Evolutionary conservation across 352 stramenopile species (phyloP).

Genomic region (Globisporangium sylvaticum): DNA sequence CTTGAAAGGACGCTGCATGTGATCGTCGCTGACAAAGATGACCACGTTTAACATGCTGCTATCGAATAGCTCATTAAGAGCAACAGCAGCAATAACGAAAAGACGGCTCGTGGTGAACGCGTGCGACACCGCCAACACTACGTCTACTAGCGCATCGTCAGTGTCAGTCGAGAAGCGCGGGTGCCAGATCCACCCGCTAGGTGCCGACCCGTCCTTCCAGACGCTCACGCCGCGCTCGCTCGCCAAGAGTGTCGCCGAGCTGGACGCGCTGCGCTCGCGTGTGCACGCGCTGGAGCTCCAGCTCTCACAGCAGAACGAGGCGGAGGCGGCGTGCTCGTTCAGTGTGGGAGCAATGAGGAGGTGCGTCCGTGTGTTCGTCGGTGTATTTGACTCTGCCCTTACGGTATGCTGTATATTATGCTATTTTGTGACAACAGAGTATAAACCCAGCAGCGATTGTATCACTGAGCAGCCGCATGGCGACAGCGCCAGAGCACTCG

Average conservation of each 20-base stretch:
- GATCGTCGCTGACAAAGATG: too few relatives aligned
- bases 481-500: slow-evolving; percentile 13
- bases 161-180: slow-evolving; percentile 8
- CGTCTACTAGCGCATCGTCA: neutral
- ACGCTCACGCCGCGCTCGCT: slow-evolving; percentile 50
- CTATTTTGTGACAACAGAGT: neutral
- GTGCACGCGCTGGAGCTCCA: slow-evolving; percentile 52
- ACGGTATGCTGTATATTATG: neutral
- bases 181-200: slow-evolving; percentile 46
- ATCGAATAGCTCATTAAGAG: neutral
- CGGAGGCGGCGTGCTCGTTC: slow-evolving; percentile 19
- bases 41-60: neutral
- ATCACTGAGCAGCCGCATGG: slow-evolving; percentile 3
- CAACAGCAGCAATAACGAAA: slow-evolving; percentile 9
- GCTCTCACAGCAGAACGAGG: slow-evolving; percentile 44
- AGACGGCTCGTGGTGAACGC: slow-evolving; percentile 12
- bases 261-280: slow-evolving; percentile 41
- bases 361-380: neutral
- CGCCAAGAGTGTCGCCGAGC: slow-evolving; percentile 52
- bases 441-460: too few relatives aligned
- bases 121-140: slow-evolving; percentile 19
- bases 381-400: neutral
- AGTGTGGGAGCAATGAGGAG: neutral
- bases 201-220: slow-evolving; percentile 36
- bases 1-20: slow-evolving; percentile 10